Percentiles rank a stretch among this genome's conserved stretches.
Conservation (phyloP, 2,329 filamentous ascomycete species). For the Ascochyta lentis region DNA sequence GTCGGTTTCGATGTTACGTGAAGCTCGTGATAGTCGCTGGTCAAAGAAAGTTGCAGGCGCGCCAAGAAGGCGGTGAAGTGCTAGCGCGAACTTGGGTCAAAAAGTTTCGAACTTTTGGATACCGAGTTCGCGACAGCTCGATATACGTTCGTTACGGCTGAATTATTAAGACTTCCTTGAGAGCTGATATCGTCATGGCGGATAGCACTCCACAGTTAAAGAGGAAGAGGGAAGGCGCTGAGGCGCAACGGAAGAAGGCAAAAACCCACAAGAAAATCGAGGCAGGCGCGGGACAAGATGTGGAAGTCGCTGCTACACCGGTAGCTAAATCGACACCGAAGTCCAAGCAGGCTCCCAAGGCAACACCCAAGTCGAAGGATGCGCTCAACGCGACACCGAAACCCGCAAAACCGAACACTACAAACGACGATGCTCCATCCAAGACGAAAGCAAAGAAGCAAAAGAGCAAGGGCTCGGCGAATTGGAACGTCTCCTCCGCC, state of each 20-base stretch:
- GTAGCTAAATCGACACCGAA: slow-evolving; percentile 22
- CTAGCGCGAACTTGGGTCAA: slow-evolving; percentile 36
- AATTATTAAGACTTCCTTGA: neutral
- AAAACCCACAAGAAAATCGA: slow-evolving; percentile 39
- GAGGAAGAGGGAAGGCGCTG: slow-evolving; percentile 37
- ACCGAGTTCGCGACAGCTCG: slow-evolving; percentile 7
- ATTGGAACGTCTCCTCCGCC: slow-evolving; percentile 53
- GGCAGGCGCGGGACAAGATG: slow-evolving; percentile 24
- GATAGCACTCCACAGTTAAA: slow-evolving; percentile 39
- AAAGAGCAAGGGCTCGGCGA: slow-evolving; percentile 26
- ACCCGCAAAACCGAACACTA: slow-evolving; percentile 10
- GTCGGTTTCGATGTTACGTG: slow-evolving; percentile 16
- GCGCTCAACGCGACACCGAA: slow-evolving; percentile 17
- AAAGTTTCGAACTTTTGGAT: slow-evolving; percentile 25
- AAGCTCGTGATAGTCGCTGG: slow-evolving; percentile 21
- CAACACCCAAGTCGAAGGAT: slow-evolving; percentile 23
- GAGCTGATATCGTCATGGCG: slow-evolving; percentile 28
- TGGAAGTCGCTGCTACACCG: slow-evolving; percentile 15
- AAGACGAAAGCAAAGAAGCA: slow-evolving; percentile 27
- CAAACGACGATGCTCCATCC: slow-evolving; percentile 12
- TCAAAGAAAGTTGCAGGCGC: slow-evolving; percentile 48
- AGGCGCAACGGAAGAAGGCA: slow-evolving; percentile 36
- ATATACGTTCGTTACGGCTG: slow-evolving; percentile 4
- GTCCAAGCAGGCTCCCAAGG: slow-evolving; percentile 19
- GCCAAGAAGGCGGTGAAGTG: slow-evolving; percentile 41